phyloP scores from a whole-genome alignment of 2,329 filamentous ascomycete species.

The Paradendryphiella salina region DNA sequence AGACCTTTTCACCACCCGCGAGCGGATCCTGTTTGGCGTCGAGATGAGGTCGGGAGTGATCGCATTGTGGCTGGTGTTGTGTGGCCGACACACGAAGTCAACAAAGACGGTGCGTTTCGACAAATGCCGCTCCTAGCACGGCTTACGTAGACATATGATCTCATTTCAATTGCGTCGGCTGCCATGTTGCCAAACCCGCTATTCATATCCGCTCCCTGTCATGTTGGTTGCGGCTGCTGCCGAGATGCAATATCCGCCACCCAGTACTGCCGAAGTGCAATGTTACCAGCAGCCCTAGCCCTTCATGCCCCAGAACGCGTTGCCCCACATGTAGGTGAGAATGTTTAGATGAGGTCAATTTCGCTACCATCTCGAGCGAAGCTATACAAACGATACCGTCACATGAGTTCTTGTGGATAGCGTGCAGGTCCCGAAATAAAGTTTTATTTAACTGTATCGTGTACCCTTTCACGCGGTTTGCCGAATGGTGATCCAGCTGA shows the following conservation, averaged over 20 bases:
- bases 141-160: neutral
- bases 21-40: neutral
- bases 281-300: neutral
- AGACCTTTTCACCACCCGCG: neutral
- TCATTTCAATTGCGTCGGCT: neutral
- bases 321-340: neutral
- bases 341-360: neutral
- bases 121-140: neutral
- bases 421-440: neutral
- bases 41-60: neutral
- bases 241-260: neutral
- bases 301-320: neutral
- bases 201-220: slow-evolving; percentile 12
- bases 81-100: neutral
- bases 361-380: neutral
- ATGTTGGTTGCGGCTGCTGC: neutral
- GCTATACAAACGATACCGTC: neutral
- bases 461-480: neutral
- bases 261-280: neutral
- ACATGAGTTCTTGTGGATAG: neutral
- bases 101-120: slow-evolving; percentile 3
- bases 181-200: neutral
- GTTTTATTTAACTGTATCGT: neutral
- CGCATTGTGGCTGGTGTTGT: slow-evolving; percentile 1
- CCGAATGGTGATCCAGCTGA: neutral